Percentiles rank a stretch among this genome's conserved stretches.
phyloP scores from a whole-genome alignment of 306 rosid genomes.

The Cicer pinnatifidum region DNA sequence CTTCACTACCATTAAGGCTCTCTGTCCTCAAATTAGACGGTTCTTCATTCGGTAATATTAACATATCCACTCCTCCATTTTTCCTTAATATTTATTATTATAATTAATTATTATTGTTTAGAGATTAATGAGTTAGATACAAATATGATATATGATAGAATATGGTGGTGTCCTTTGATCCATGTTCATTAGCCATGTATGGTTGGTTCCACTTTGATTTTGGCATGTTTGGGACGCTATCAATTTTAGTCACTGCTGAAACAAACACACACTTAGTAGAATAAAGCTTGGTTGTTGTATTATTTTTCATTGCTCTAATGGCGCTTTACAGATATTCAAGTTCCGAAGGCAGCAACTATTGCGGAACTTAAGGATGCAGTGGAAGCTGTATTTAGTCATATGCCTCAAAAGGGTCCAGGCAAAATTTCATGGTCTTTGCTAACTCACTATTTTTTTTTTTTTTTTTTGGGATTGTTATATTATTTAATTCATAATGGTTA shows the following conservation, averaged over 20 bases:
- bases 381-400: constrained; percentile 67
- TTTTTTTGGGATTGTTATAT: not conserved
- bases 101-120: too few relatives aligned
- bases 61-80: not conserved
- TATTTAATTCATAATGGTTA: not conserved
- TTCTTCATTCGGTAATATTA: constrained; percentile 62
- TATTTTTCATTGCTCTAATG: not conserved
- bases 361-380: constrained; percentile 76
- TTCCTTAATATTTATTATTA: too few relatives aligned
- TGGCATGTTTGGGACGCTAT: too few relatives aligned
- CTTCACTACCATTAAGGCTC: constrained; percentile 71
- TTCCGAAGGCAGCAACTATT: constrained; percentile 64
- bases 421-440: constrained; percentile 76
- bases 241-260: too few relatives aligned
- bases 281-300: too few relatives aligned
- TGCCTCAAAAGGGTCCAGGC: constrained; percentile 75
- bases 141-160: too few relatives aligned
- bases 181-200: too few relatives aligned
- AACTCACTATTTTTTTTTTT: not conserved
- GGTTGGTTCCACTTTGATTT: too few relatives aligned
- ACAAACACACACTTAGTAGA: too few relatives aligned
- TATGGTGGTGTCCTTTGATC: too few relatives aligned
- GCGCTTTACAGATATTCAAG: constrained; percentile 58
- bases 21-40: constrained; percentile 87
- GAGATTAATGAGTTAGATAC: too few relatives aligned